Conservation (phyloP, 2,329 filamentous ascomycete genomes). For the Phialophora macrospora region DNA sequence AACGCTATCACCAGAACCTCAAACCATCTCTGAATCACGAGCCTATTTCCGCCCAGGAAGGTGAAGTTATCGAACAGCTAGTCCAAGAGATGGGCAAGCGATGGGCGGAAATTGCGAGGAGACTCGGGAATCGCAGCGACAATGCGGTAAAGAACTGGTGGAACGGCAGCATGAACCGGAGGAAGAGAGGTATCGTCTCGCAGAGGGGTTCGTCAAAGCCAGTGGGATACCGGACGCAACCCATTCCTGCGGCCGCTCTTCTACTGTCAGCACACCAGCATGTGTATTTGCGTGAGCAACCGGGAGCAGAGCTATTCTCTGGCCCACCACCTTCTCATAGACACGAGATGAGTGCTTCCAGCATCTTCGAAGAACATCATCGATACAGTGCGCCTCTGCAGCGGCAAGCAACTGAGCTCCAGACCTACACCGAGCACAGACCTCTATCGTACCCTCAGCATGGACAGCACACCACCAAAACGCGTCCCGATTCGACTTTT, state of each 20-base stretch:
- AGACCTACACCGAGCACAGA: neutral
- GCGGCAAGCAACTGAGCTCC: neutral
- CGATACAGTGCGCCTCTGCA: conserved; percentile 6
- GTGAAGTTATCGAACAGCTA: conserved; percentile 73
- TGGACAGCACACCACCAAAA: neutral
- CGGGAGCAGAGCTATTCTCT: neutral
- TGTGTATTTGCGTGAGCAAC: conserved; percentile 13
- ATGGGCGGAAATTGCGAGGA: conserved; percentile 90
- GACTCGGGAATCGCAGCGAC: conserved; percentile 82
- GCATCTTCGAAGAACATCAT: conserved; percentile 7
- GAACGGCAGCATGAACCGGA: conserved; percentile 88
- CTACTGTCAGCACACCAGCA: conserved; percentile 1
- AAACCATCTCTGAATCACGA: conserved; percentile 75
- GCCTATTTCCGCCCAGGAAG: conserved; percentile 73
- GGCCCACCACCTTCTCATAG: conserved; percentile 16
- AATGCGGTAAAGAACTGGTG: conserved; percentile 98
- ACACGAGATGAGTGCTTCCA: conserved; percentile 4
- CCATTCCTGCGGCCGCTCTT: conserved; percentile 30
- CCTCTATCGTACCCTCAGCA: conserved; percentile 2
- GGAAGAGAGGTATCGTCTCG: conserved; percentile 35
- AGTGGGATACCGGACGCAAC: conserved; percentile 35
- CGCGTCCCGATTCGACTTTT: neutral
- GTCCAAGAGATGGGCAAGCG: conserved; percentile 80
- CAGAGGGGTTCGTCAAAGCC: conserved; percentile 18
- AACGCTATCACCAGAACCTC: conserved; percentile 92